Evolutionary conservation across 2,329 filamentous ascomycete genomes (phyloP).

Genomic region (Cordyceps tenuipes): DNA sequence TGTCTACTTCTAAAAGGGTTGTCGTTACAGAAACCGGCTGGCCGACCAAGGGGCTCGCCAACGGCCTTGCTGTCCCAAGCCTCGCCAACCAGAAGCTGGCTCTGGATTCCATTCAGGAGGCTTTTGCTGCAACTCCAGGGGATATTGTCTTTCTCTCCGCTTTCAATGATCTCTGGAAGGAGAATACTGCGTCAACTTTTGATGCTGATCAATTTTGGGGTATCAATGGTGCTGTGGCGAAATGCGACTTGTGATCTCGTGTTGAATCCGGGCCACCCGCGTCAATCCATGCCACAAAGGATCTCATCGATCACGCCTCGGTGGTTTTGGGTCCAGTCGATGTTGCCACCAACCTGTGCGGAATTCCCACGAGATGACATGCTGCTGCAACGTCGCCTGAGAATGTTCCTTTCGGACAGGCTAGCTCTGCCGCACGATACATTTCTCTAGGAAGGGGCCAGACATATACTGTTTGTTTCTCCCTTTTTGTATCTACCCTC

Average conservation of each 20-base stretch:
- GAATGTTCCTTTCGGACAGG: not conserved
- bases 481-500: not conserved
- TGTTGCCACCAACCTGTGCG: not conserved
- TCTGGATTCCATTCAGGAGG: conserved; percentile 52
- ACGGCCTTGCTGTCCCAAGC: conserved; percentile 62
- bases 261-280: no score
- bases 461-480: not conserved
- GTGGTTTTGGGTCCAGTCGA: not conserved
- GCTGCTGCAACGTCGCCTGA: not conserved
- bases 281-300: not conserved
- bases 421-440: not conserved
- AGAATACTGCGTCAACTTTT: conserved; percentile 51
- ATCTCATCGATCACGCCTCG: not conserved
- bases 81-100: conserved; percentile 58
- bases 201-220: conserved; percentile 74
- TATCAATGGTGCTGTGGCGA: conserved; percentile 32
- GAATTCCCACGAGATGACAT: not conserved
- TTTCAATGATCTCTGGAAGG: conserved; percentile 76
- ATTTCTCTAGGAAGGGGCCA: not conserved
- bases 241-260: not conserved
- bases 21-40: conserved; percentile 80
- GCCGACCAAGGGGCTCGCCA: conserved; percentile 60
- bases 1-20: conserved; percentile 47
- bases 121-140: conserved; percentile 42
- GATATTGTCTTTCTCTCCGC: conserved; percentile 67